Evolutionary conservation across 257 asterid genomes (phyloP).

Genomic region (Solanum pennellii): DNA sequence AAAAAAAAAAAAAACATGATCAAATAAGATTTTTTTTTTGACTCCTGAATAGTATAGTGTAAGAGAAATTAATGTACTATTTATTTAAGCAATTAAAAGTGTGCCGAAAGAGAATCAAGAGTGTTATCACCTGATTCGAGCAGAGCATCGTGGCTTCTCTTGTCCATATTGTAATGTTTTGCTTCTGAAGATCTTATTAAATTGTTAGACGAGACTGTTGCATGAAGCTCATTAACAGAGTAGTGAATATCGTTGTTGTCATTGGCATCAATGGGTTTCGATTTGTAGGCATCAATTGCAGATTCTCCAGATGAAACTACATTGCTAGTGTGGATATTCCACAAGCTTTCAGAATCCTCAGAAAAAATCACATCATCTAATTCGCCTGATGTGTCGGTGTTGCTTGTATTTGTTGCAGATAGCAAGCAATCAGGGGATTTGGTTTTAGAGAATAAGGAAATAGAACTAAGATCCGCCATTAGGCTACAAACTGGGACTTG

Average conservation of each 20-base stretch:
- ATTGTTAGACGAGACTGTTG: not conserved
- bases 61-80: not conserved
- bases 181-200: not conserved
- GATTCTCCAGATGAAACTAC: constrained; percentile 11
- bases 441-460: not conserved
- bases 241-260: not conserved
- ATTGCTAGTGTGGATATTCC: constrained; percentile 5
- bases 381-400: constrained; percentile 33
- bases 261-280: not conserved
- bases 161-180: not conserved
- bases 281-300: not conserved
- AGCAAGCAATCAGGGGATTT: constrained; percentile 48
- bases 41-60: not conserved
- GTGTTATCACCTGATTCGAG: not conserved
- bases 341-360: constrained; percentile 24
- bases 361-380: constrained; percentile 43
- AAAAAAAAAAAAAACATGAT: too few species aligned
- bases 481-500: not conserved
- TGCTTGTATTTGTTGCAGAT: constrained; percentile 37
- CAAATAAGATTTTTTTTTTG: not conserved
- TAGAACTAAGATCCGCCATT: not conserved
- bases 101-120: not conserved
- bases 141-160: not conserved
- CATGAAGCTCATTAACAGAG: not conserved
- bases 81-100: not conserved